Evolutionary conservation across 1,139 yeast species (phyloP).

Genomic region (Taphrina deformans): DNA sequence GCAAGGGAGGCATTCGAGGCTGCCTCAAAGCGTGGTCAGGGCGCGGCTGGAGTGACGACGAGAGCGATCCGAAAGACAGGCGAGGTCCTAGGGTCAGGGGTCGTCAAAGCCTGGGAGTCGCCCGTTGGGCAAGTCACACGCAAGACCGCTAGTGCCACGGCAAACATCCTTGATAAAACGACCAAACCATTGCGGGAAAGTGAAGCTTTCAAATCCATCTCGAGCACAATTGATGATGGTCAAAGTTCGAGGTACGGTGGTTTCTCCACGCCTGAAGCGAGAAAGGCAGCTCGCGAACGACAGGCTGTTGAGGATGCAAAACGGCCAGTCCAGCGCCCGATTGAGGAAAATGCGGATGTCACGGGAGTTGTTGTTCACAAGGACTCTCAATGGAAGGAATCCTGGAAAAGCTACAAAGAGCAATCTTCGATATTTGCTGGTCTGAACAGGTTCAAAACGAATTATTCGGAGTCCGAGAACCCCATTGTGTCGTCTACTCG

Average conservation of each 20-base stretch:
- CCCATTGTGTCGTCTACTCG: conserved; percentile 81
- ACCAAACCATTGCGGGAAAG: conserved; percentile 94
- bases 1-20: conserved; percentile 90
- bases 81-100: conserved; percentile 88
- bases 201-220: conserved; percentile 63
- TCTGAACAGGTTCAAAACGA: conserved; percentile 61
- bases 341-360: conserved; percentile 79
- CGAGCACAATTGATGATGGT: conserved; percentile 79
- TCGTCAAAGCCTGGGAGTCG: conserved; percentile 94
- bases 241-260: conserved; percentile 89
- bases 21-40: conserved; percentile 65
- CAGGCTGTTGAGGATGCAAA: conserved; percentile 59
- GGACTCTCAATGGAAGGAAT: conserved; percentile 66
- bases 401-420: conserved; percentile 63
- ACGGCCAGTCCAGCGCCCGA: conserved; percentile 58
- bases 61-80: conserved; percentile 70
- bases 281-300: conserved; percentile 64
- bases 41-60: conserved; percentile 51
- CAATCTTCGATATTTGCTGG: conserved; percentile 70
- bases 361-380: conserved; percentile 79
- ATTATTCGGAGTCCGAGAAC: conserved; percentile 86
- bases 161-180: conserved; percentile 59
- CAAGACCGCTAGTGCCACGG: conserved; percentile 74
- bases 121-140: conserved; percentile 88
- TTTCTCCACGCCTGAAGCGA: conserved; percentile 78